phyloP scores from a whole-genome alignment of 2,329 filamentous ascomycete genomes.

The Leptographium radiaticola region DNA sequence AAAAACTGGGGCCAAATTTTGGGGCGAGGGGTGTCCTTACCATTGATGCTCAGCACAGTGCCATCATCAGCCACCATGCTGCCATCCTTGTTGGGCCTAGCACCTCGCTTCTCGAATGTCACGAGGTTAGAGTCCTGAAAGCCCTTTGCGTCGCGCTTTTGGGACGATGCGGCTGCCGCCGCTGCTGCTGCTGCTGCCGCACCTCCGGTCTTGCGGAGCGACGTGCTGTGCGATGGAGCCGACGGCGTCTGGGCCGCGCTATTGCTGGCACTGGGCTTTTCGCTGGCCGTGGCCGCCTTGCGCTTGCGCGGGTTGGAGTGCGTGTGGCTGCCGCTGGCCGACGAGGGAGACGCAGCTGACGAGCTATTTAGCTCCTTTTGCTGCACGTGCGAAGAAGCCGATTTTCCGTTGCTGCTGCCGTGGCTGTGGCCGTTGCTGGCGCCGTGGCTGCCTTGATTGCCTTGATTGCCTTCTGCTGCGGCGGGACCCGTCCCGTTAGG shows the following conservation, averaged over 20 bases:
- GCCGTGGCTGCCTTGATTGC: constrained; percentile 14
- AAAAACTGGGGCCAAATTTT: constrained; percentile 16
- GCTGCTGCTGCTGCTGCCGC: constrained; percentile 17
- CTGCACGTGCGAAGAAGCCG: constrained; percentile 5
- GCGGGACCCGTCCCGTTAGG: constrained; percentile 13
- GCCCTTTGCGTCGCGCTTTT: constrained; percentile 14
- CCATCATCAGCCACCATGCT: constrained; percentile 84
- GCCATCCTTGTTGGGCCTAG: constrained; percentile 53
- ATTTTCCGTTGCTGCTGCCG: background rate
- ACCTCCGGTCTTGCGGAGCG: constrained; percentile 8
- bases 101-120: constrained; percentile 63
- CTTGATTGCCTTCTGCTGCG: constrained; percentile 9
- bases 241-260: constrained; percentile 10
- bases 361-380: constrained; percentile 13
- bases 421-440: constrained; percentile 12
- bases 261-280: constrained; percentile 17
- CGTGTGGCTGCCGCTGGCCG: constrained; percentile 25
- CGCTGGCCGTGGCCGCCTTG: constrained; percentile 48
- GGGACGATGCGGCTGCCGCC: constrained; percentile 25
- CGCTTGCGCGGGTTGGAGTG: constrained; percentile 63
- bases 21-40: constrained; percentile 28
- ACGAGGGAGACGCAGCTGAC: background rate
- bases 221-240: constrained; percentile 6
- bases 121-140: constrained; percentile 71
- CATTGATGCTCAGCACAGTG: constrained; percentile 69